Conservation (phyloP, 306 rosid species). For the Cicer judaicum region DNA sequence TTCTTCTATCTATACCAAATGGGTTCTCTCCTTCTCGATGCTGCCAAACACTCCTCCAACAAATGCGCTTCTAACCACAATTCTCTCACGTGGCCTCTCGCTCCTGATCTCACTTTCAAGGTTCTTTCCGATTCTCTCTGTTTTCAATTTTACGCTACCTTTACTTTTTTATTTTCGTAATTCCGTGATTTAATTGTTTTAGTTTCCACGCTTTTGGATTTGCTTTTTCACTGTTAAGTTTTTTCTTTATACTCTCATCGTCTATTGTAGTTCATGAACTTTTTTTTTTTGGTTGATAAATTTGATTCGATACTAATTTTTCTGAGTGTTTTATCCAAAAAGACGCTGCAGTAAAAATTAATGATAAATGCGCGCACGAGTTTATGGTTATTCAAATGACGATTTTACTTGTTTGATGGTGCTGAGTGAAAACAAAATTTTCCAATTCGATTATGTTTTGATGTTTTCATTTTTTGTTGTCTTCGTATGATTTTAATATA, state of each 20-base stretch:
- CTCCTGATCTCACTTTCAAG: constrained; percentile 93
- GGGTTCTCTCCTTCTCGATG: constrained; percentile 79
- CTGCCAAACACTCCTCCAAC: constrained; percentile 74
- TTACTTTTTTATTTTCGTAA: neutral
- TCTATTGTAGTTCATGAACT: neutral
- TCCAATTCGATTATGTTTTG: neutral
- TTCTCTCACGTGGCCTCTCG: constrained; percentile 78
- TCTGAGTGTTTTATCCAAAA: neutral
- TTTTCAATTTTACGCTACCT: constrained; percentile 16
- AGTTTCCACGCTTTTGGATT: neutral
- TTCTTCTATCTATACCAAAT: constrained; percentile 67
- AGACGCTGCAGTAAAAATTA: neutral
- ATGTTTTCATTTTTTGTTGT: neutral
- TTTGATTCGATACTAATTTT: constrained; percentile 15
- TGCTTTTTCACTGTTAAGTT: neutral
- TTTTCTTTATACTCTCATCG: constrained; percentile 24
- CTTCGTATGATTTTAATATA: neutral
- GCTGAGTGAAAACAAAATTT: neutral
- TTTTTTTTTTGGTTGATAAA: neutral
- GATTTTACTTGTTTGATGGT: constrained; percentile 7
- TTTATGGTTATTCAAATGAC: constrained; percentile 7
- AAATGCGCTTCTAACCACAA: constrained; percentile 85
- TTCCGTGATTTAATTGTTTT: neutral
- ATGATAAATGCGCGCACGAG: neutral
- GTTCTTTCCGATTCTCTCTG: constrained; percentile 20